Conservation (phyloP, 1,139 yeast genomes). For the Kodamaea arcana region DNA sequence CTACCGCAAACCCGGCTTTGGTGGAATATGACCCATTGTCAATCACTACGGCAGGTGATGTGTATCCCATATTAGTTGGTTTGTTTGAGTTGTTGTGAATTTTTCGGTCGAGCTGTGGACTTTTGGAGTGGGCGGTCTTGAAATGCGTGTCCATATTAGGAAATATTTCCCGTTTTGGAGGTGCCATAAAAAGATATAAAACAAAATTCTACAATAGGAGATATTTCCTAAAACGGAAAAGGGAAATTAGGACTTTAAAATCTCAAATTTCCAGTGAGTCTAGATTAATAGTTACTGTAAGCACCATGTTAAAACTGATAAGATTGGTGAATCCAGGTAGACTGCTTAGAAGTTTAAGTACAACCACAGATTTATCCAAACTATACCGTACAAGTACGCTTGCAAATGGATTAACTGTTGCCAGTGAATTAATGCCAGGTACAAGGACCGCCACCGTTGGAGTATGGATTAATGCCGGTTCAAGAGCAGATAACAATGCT, state of each 20-base stretch:
- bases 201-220: too few species aligned
- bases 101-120: not conserved
- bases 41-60: conserved; percentile 59
- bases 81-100: conserved; percentile 3
- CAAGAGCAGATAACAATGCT: conserved; percentile 85
- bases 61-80: conserved; percentile 23
- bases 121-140: too few species aligned
- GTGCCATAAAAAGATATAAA: too few species aligned
- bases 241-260: too few species aligned
- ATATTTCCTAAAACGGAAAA: too few species aligned
- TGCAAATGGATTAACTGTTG: conserved; percentile 88
- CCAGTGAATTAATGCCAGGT: conserved; percentile 83
- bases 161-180: too few species aligned
- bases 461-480: conserved; percentile 96
- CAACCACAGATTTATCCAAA: not conserved
- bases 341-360: not conserved
- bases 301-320: not conserved
- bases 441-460: conserved; percentile 96
- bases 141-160: too few species aligned
- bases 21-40: conserved; percentile 66
- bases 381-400: conserved; percentile 52
- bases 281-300: too few species aligned
- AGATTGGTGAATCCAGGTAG: not conserved
- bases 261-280: too few species aligned
- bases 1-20: conserved; percentile 67